Evolutionary conservation across 768 basidiomycete genomes (phyloP).

Genomic region (Termitomyces sp.): DNA sequence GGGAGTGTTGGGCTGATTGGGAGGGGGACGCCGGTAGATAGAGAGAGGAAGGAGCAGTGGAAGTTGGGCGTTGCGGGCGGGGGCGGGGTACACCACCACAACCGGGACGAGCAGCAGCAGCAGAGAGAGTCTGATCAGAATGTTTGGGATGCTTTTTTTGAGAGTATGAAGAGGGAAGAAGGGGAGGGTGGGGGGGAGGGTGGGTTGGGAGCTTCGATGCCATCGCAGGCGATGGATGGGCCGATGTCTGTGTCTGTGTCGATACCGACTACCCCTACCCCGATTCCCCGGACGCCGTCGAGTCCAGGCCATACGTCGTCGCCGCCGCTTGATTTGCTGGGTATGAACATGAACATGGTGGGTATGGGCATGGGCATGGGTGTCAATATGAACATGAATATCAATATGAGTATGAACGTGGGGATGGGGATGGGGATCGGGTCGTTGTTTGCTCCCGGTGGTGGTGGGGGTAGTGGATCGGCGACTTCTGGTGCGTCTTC

Average conservation of each 20-base stretch:
- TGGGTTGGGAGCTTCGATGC: too few relatives aligned
- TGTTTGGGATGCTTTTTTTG: constrained; percentile 15
- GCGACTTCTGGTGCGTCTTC: too few relatives aligned
- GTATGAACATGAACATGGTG: constrained; percentile 1
- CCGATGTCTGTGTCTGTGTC: too few relatives aligned
- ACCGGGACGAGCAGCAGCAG: neutral
- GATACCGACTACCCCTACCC: too few relatives aligned
- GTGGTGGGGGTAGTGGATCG: too few relatives aligned
- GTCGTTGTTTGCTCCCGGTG: neutral
- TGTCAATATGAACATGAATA: constrained; percentile 6
- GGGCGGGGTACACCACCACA: neutral
- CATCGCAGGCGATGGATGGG: neutral
- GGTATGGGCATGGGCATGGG: neutral
- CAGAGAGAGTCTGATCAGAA: neutral
- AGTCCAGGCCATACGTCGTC: too few relatives aligned
- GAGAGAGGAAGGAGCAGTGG: constrained; percentile 23
- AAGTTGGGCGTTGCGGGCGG: constrained; percentile 2
- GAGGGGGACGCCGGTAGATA: constrained; percentile 29
- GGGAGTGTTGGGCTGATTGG: constrained; percentile 22
- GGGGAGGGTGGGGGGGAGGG: neutral
- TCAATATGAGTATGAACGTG: constrained; percentile 5
- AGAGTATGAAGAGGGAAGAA: constrained; percentile 10
- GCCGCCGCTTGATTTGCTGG: neutral
- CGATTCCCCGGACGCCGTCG: too few relatives aligned
- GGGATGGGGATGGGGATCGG: neutral